These are phyloP conservation scores for Xylariales sp. DNA, from an alignment of 2,329 filamentous ascomycete genomes.

Conservation along the genomic window DNA sequence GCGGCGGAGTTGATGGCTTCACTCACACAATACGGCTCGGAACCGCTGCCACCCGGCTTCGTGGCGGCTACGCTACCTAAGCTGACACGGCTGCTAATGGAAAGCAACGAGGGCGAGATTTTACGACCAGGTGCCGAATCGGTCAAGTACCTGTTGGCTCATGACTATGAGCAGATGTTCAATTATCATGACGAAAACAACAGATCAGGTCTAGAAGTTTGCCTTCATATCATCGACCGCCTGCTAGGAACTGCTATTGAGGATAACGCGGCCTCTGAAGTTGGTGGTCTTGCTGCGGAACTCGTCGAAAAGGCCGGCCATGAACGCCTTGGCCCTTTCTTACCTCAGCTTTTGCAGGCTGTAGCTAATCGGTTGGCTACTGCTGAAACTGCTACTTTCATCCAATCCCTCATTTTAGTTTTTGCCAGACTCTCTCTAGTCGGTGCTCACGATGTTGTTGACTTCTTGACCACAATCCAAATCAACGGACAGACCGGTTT, in stretches of 20 bases:
- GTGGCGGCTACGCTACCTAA: slow-evolving; percentile 89
- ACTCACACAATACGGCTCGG: slow-evolving; percentile 82
- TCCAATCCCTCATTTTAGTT: slow-evolving; percentile 94
- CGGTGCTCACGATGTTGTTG: slow-evolving; percentile 87
- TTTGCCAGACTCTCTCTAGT: slow-evolving; percentile 90
- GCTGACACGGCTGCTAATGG: slow-evolving; percentile 82
- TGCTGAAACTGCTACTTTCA: slow-evolving; percentile 87
- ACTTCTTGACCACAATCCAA: slow-evolving; percentile 87
- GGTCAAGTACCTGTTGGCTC: slow-evolving; percentile 87
- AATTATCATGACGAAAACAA: slow-evolving; percentile 84
- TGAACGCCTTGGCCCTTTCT: slow-evolving; percentile 88
- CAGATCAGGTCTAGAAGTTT: slow-evolving; percentile 87
- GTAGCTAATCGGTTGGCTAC: slow-evolving; percentile 87
- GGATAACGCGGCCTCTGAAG: slow-evolving; percentile 94
- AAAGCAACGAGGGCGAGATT: slow-evolving; percentile 86
- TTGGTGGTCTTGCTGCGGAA: slow-evolving; percentile 92
- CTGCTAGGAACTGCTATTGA: slow-evolving; percentile 86
- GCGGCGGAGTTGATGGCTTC: slow-evolving; percentile 86
- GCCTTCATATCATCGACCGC: slow-evolving; percentile 91
- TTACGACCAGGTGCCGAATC: slow-evolving; percentile 87
- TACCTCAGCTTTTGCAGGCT: slow-evolving; percentile 87
- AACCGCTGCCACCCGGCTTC: slow-evolving; percentile 88
- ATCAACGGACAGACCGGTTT: slow-evolving; percentile 85
- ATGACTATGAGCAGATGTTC: slow-evolving; percentile 91
- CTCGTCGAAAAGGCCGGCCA: slow-evolving; percentile 95